These are phyloP conservation scores for Penicillium turbatum DNA, from an alignment of 495 filamentous ascomycete genomes.

Conservation along the genomic window DNA sequence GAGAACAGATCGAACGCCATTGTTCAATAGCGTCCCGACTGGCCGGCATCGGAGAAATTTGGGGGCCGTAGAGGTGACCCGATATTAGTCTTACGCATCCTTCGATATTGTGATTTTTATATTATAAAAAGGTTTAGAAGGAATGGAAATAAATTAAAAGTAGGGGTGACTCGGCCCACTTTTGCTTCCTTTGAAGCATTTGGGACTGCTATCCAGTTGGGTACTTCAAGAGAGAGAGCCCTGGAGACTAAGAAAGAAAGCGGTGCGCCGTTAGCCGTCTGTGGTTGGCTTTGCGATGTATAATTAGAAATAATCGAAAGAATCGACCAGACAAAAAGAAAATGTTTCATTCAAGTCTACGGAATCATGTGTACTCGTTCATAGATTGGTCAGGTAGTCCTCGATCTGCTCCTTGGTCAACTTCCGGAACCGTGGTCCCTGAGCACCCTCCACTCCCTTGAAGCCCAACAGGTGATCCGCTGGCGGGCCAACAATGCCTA, in stretches of 20 bases:
- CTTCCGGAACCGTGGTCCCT: slow-evolving; percentile 92
- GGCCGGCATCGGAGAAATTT: neutral
- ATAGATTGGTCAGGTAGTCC: slow-evolving; percentile 97
- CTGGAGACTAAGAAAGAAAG: too few species aligned
- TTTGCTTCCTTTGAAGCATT: neutral
- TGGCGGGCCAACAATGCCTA: slow-evolving; percentile 91
- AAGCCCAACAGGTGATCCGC: slow-evolving; percentile 88
- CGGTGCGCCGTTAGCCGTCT: neutral
- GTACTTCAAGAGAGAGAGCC: too few species aligned
- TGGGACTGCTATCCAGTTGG: too few species aligned
- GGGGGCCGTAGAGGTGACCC: neutral
- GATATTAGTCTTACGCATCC: neutral
- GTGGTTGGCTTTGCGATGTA: slow-evolving; percentile 9
- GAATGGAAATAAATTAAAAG: neutral
- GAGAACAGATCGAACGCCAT: neutral
- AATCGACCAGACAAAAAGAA: slow-evolving; percentile 16
- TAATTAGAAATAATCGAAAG: slow-evolving; percentile 12
- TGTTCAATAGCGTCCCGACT: neutral
- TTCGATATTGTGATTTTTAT: too few species aligned
- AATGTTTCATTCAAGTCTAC: slow-evolving; percentile 24
- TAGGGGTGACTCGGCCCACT: neutral
- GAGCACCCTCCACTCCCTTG: slow-evolving; percentile 85
- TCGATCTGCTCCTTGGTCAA: slow-evolving; percentile 96
- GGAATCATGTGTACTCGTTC: slow-evolving; percentile 15
- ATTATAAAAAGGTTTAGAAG: neutral